Conservation (phyloP, 352 stramenopile genomes). For the Phytophthora macrochlamydospora region DNA sequence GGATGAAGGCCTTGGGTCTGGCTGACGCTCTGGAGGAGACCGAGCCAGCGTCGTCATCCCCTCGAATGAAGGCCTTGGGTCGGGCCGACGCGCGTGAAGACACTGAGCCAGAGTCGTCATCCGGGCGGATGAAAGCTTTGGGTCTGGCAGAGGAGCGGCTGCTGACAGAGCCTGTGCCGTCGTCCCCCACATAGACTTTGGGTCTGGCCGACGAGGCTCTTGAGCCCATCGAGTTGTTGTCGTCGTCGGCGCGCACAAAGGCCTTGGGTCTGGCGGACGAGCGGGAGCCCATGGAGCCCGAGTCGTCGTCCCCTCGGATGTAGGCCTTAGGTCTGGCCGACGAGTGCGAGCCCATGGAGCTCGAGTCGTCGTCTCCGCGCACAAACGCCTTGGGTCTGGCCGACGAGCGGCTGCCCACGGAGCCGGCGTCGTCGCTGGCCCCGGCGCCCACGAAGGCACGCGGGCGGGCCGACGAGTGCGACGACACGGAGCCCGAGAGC, state of each 20-base stretch:
- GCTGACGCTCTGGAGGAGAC: constrained; percentile 26
- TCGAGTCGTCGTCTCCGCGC: constrained; percentile 35
- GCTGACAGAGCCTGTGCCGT: constrained; percentile 16
- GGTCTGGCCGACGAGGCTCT: constrained; percentile 16
- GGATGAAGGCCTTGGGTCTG: constrained; percentile 34
- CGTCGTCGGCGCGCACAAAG: constrained; percentile 25
- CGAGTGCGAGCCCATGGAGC: constrained; percentile 32
- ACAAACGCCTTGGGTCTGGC: constrained; percentile 24
- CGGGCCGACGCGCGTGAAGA: constrained; percentile 28
- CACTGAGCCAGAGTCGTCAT: constrained; percentile 36
- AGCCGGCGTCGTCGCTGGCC: constrained; percentile 35
- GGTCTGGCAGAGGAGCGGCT: constrained; percentile 4
- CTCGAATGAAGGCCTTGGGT: constrained; percentile 34
- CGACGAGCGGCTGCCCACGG: constrained; percentile 24
- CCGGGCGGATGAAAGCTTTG: constrained; percentile 31
- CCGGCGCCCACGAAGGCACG: constrained; percentile 27
- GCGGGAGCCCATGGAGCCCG: constrained; percentile 33
- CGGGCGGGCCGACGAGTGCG: constrained; percentile 20
- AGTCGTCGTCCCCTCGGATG: constrained; percentile 34
- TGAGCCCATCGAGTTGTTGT: constrained; percentile 23
- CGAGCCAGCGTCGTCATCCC: constrained; percentile 38
- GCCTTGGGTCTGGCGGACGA: constrained; percentile 27
- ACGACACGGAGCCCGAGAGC: constrained; percentile 21
- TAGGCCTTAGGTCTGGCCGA: constrained; percentile 25
- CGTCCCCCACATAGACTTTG: constrained; percentile 14